phyloP scores from a whole-genome alignment of 179 eudicot genomes.

The Camellia oleifera region DNA sequence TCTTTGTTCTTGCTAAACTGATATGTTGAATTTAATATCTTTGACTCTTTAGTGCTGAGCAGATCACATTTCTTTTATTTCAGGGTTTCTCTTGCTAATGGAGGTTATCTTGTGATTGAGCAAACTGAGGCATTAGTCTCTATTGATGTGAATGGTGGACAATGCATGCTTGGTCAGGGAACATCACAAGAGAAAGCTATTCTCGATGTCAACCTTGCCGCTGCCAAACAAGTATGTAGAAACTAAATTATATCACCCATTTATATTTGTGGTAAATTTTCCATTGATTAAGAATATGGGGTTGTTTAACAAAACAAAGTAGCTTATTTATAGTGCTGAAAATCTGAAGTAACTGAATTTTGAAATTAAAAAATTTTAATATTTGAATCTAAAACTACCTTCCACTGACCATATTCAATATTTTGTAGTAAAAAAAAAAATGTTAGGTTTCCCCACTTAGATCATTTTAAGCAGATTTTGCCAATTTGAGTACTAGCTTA shows the following conservation, averaged over 20 bases:
- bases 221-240: constrained; percentile 77
- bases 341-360: neutral
- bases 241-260: neutral
- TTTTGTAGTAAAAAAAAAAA: neutral
- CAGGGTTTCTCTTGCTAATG: constrained; percentile 83
- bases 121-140: constrained; percentile 98
- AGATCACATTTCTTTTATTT: constrained; percentile 21
- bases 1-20: neutral
- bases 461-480: neutral
- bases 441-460: neutral
- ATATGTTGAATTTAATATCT: neutral
- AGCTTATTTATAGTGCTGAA: neutral
- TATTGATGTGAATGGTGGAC: constrained; percentile 94
- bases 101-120: constrained; percentile 93
- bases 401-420: neutral
- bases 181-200: constrained; percentile 89
- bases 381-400: neutral
- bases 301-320: neutral
- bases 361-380: neutral
- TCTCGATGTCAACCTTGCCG: constrained; percentile 92
- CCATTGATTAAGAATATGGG: neutral
- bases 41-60: constrained; percentile 4
- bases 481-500: neutral
- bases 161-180: constrained; percentile 84
- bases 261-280: neutral